Base-by-base conservation (phyloP, 2,329 filamentous ascomycete genomes). In the Ascochyta pisi region DNA sequence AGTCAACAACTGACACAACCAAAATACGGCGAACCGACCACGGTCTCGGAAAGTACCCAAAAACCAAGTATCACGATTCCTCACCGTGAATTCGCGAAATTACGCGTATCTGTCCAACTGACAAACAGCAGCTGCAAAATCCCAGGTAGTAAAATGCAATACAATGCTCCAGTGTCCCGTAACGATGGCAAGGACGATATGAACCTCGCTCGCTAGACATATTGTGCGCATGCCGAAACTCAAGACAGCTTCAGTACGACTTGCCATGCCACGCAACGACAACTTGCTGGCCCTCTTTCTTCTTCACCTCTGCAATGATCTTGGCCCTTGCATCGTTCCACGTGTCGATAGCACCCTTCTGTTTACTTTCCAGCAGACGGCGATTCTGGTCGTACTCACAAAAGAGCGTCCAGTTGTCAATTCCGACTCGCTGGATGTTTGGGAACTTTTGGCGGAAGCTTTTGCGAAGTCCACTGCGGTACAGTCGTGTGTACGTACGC, bases 391-490 rank as follows among this genome's bases (percentile, higher is more conserved):
- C 23, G 15, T 42, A 50, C 1, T 50, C 47, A n/a, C 47, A 50
- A n/a, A 53, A 47, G 1, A 48, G n/a, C 4, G 54, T 37, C 23
- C 49, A 48, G 10, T 44, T 48, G 6, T 60, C 54, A 3, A 64
- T 23, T 1, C 58, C 48, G 16, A 66, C 39, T 6, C 48, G 56
- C 22, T 16, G 33, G 31, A 63, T 52, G 9, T 50, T 49, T 1
- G 63, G 61, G 19, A 64, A 63, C 7, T 57, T 60, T 4, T 43
- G 10, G 10, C 47, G 35, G 19, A 64, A 55, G 0, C 2, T 13
- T 16, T 44, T 60, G n/a, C 61, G 57, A 15, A 47, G 38, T 3
- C 51, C 57, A 8, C 19, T 16, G 6, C 29, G n/a, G 19, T 66
- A 64, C 0, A 57, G 19, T 0, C 50, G 19, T 15, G 50, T 49